Percentiles rank a stretch among this genome's conserved stretches.
phyloP scores from a whole-genome alignment of 2,329 filamentous ascomycete genomes.

The Trichoderma citrinoviride region DNA sequence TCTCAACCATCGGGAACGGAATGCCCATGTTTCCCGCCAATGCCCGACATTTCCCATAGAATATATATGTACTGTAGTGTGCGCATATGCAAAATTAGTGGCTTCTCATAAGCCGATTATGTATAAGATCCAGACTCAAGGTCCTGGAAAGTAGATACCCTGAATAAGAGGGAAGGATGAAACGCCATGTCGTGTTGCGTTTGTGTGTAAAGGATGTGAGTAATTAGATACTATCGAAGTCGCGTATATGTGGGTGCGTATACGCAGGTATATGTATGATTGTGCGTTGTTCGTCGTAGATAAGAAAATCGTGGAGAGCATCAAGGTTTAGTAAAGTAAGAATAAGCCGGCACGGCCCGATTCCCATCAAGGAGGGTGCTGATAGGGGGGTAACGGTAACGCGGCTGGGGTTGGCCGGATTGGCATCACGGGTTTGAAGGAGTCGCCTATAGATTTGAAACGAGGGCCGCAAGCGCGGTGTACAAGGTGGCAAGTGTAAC shows the following conservation, averaged over 20 bases:
- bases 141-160: neutral
- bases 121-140: neutral
- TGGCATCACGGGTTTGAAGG: neutral
- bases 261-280: neutral
- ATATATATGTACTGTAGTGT: neutral
- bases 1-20: neutral
- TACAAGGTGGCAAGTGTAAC: slow-evolving; percentile 22
- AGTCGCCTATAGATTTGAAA: neutral
- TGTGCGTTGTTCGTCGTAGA: slow-evolving; percentile 10
- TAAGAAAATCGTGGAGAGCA: slow-evolving; percentile 9
- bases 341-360: neutral
- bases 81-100: slow-evolving; percentile 2
- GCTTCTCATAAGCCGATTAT: neutral
- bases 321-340: neutral
- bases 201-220: neutral
- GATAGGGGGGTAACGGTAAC: neutral
- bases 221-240: neutral
- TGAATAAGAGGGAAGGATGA: neutral
- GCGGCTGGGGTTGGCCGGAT: neutral
- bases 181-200: neutral
- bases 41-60: neutral
- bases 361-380: neutral
- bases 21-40: neutral
- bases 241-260: neutral
- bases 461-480: neutral